phyloP scores from a whole-genome alignment of 2,329 filamentous ascomycete species.

The Cladosporium sp. region DNA sequence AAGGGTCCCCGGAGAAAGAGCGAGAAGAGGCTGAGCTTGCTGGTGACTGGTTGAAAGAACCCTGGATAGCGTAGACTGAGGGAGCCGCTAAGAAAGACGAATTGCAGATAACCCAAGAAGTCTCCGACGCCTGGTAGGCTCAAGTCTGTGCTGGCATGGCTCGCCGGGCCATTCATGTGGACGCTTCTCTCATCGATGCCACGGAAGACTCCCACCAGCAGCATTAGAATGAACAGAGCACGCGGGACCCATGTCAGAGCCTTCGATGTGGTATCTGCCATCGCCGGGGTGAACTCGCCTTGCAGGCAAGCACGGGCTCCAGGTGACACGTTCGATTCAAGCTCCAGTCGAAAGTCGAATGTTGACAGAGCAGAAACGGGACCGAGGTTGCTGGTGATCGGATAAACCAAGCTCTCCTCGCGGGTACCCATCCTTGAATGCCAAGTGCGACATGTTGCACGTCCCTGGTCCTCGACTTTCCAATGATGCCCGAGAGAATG shows the following conservation, averaged over 20 bases:
- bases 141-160: neutral
- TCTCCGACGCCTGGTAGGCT: conserved; percentile 2
- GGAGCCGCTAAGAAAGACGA: neutral
- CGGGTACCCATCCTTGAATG: neutral
- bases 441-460: neutral
- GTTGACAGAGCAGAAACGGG: neutral
- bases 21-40: conserved; percentile 4
- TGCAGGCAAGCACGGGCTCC: neutral
- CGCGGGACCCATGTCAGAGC: neutral
- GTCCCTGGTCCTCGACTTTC: neutral
- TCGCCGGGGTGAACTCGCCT: neutral
- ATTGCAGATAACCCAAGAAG: conserved; percentile 4
- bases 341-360: conserved; percentile 1
- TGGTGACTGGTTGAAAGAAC: conserved; percentile 2
- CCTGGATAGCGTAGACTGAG: conserved; percentile 6
- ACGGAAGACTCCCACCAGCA: neutral
- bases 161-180: neutral
- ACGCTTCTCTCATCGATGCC: neutral
- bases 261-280: neutral
- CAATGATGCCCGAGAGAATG: neutral
- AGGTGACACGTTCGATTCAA: neutral
- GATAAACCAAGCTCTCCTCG: neutral
- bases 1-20: neutral
- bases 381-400: neutral
- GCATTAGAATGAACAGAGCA: neutral